These are phyloP conservation scores for Sonneratia alba DNA, from an alignment of 345 rosid species.

Conservation along the genomic window DNA sequence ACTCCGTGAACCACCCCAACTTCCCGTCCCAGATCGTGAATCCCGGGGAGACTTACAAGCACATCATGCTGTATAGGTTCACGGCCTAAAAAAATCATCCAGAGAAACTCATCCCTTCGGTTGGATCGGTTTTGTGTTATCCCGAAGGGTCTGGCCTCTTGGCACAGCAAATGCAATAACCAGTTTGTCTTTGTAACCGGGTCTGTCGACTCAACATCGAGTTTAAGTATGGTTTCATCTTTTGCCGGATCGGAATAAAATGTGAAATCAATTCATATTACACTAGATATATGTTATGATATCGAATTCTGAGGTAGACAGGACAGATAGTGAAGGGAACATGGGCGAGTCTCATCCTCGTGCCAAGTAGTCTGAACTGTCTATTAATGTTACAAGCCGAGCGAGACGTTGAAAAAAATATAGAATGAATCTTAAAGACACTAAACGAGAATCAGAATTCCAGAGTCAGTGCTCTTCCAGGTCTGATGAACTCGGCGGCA, in stretches of 20 bases:
- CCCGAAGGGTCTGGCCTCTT: neutral
- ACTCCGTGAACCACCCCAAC: conserved; percentile 59
- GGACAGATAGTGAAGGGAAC: too few species aligned
- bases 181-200: too few species aligned
- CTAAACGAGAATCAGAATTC: neutral
- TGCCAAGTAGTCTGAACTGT: neutral
- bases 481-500: neutral
- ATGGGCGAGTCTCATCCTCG: neutral
- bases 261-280: neutral
- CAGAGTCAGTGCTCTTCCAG: neutral
- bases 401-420: neutral
- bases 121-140: neutral
- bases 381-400: neutral
- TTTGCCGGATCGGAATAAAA: neutral
- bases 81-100: conserved; percentile 15
- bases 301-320: neutral
- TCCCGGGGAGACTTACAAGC: conserved; percentile 43
- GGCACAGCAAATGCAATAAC: neutral
- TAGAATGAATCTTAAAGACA: neutral
- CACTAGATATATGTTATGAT: neutral
- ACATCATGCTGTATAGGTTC: conserved; percentile 63
- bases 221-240: neutral
- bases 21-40: conserved; percentile 73
- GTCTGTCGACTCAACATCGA: neutral
- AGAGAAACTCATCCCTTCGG: neutral